Percentiles rank a stretch among this genome's conserved stretches.
Conservation (phyloP, 2,329 filamentous ascomycete genomes). For the Podosphaera aphanis region DNA sequence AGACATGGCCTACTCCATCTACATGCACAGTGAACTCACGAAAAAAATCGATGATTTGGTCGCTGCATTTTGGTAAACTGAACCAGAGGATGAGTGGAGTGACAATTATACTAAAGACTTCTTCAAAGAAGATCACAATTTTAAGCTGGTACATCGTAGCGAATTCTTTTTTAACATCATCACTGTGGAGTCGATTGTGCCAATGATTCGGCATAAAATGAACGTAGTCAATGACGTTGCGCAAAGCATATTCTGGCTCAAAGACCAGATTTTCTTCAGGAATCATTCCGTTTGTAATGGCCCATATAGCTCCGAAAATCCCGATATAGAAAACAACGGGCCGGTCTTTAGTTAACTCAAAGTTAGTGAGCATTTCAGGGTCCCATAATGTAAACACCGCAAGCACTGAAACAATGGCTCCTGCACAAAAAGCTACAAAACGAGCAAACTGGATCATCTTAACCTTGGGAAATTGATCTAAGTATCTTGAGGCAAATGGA, state of each 20-base stretch:
- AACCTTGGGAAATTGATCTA: conserved; percentile 90
- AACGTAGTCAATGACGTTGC: conserved; percentile 75
- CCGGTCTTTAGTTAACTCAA: conserved; percentile 72
- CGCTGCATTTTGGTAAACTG: conserved; percentile 67
- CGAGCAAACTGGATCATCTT: conserved; percentile 69
- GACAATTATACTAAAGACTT: conserved; percentile 76
- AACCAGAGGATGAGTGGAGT: conserved; percentile 76
- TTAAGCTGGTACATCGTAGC: conserved; percentile 79
- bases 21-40: conserved; percentile 94
- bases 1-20: conserved; percentile 85
- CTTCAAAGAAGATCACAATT: conserved; percentile 73
- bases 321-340: conserved; percentile 82
- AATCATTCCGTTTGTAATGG: conserved; percentile 57
- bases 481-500: conserved; percentile 73
- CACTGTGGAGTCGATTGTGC: conserved; percentile 74
- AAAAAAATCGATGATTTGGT: conserved; percentile 92
- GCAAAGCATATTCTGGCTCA: conserved; percentile 73
- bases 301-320: conserved; percentile 63
- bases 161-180: conserved; percentile 82
- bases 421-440: conserved; percentile 70
- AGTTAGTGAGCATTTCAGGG: conserved; percentile 70
- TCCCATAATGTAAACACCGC: conserved; percentile 69
- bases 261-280: conserved; percentile 77
- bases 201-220: conserved; percentile 81
- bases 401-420: conserved; percentile 67